Evolutionary conservation across 225 moss, liverwort and hornwort genomes (phyloP).

Genomic region (Pseudisothecium myosuroides): DNA sequence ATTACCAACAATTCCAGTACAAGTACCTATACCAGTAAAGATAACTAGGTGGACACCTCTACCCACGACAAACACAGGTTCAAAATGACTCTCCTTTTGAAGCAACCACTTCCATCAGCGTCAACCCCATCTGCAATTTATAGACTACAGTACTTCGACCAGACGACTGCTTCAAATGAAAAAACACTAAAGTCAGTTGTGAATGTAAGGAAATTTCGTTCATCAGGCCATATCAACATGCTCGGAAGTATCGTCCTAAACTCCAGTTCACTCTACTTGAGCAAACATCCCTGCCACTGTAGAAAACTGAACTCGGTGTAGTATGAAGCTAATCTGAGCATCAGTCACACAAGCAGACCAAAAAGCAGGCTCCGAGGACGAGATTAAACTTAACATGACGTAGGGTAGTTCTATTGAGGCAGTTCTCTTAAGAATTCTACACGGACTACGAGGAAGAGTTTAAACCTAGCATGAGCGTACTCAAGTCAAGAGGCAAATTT

Average conservation of each 20-base stretch:
- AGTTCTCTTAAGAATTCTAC: not conserved
- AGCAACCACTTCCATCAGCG: not conserved
- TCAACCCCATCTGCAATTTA: not conserved
- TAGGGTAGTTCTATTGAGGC: not conserved
- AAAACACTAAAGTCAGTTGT: not conserved
- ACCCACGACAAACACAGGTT: not conserved
- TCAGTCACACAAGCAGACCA: not conserved
- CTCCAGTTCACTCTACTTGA: not conserved
- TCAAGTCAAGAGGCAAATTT: slow-evolving; percentile 11
- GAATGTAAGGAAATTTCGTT: not conserved
- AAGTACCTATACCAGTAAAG: too few species aligned
- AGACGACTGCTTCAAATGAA: not conserved
- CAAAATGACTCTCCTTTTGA: not conserved
- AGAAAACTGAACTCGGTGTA: not conserved
- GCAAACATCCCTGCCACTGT: not conserved
- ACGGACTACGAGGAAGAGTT: not conserved
- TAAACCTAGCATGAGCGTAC: not conserved
- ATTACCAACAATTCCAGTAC: not conserved
- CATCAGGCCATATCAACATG: not conserved
- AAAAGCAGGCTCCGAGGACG: not conserved
- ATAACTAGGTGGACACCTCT: not conserved
- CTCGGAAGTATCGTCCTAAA: not conserved
- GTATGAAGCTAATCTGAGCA: not conserved
- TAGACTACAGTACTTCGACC: not conserved
- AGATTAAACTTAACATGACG: not conserved